A percentile compares a stretch with the other conserved stretches of the same genome.
These are phyloP conservation scores for Exobasidium rhododendri DNA, from an alignment of 1,284 basidiomycete species.

Conservation along the genomic window DNA sequence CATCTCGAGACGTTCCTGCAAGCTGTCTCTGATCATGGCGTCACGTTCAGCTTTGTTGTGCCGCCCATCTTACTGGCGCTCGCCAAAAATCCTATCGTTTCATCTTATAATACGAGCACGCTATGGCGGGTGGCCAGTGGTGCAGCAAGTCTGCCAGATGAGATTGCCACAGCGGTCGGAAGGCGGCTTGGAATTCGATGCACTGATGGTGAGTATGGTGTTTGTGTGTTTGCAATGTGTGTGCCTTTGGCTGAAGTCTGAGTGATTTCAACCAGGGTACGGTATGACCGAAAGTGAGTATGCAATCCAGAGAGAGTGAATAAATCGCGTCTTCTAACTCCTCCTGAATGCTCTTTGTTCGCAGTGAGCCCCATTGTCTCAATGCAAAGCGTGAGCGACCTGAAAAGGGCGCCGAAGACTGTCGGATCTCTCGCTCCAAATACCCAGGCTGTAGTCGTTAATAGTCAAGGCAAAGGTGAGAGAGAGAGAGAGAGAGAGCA, in stretches of 20 bases:
- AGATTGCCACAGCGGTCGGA: slow-evolving; percentile 35
- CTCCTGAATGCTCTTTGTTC: too few relatives aligned
- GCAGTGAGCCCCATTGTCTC: slow-evolving; percentile 51
- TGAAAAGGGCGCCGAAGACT: slow-evolving; percentile 29
- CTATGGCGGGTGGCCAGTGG: slow-evolving; percentile 46
- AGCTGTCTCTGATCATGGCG: slow-evolving; percentile 34
- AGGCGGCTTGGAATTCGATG: slow-evolving; percentile 36
- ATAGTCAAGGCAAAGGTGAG: slow-evolving; percentile 16
- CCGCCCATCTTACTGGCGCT: slow-evolving; percentile 50
- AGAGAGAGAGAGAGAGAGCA: slow-evolving; percentile 11
- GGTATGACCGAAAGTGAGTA: slow-evolving; percentile 54
- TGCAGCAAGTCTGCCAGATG: slow-evolving; percentile 38
- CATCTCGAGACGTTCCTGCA: slow-evolving; percentile 41
- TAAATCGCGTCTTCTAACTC: too few relatives aligned
- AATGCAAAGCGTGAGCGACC: slow-evolving; percentile 39
- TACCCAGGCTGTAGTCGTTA: slow-evolving; percentile 43
- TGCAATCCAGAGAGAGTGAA: too few relatives aligned
- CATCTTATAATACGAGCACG: slow-evolving; percentile 42
- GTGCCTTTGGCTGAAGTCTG: slow-evolving; percentile 14
- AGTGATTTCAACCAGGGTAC: too few relatives aligned
- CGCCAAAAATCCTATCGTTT: slow-evolving; percentile 37
- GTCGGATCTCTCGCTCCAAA: slow-evolving; percentile 45
- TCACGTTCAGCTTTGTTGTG: slow-evolving; percentile 52
- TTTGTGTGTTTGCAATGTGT: neutral
- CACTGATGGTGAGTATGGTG: too few relatives aligned